Evolutionary conservation across 441 rosid genomes (phyloP), one percentile per base, ranked within the genome.

Genomic region (Croton setiger): DNA sequence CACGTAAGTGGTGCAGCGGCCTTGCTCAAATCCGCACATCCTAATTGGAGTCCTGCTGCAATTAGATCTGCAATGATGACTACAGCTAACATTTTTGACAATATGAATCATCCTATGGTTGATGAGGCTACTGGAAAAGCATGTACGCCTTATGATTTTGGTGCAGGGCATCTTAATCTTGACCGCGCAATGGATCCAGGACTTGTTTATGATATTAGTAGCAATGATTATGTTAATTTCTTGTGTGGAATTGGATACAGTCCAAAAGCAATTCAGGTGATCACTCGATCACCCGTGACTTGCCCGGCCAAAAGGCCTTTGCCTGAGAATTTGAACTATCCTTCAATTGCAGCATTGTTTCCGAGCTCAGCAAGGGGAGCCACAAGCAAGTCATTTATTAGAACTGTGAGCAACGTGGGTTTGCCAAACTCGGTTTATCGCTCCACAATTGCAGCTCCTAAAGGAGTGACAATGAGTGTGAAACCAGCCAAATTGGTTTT

Each of bases 31-130:
- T 91, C 96, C 3, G 89, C 91, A 0, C 96, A 87, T 70, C 92
- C 84, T 0, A 72, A 82, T 73, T 92, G 94, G 94, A 89, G 89
- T 45, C 90, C 91, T 2, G 88, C 94, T 0, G 82, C 81, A 2
- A 88, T 88, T 31, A 63, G 91, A 59, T 89, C 97, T 0, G 92
- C 96, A 0, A 81, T 92, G 94, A 85, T 92, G 96, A 89, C 94
- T 3, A 92, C 89, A 0, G 88, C 94, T 0, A 82, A 72, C 35
- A 27, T 79, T 20, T 53, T 80, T 0, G 86, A 88, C 53, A 92
- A 92, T 67, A 45, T 70, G 18, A 77, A 80, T 45, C 82, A 74
- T 8, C 70, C 80, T 11, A 76, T 92, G 82, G 80, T 73, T 0
- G 92, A 92, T 53, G 97, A 88, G 70, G 81, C 94, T 41, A 89